Evolutionary conservation across 2,329 filamentous ascomycete species (phyloP).

Genomic region (Drechslerella coelobrocha): DNA sequence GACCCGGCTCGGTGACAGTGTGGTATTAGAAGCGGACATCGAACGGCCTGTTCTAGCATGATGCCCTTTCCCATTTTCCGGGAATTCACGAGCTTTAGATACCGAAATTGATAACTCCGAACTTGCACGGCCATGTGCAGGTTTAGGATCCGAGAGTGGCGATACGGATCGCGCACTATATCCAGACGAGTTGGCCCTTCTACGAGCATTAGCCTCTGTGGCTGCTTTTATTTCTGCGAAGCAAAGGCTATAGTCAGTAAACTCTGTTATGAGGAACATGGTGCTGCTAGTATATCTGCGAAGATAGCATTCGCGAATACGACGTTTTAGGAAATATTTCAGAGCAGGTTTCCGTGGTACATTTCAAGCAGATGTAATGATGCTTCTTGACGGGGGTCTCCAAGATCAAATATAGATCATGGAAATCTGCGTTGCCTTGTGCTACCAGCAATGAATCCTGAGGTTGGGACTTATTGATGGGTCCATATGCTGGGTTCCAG

Average conservation of each 20-base stretch:
- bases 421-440: slow-evolving; percentile 41
- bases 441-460: slow-evolving; percentile 18
- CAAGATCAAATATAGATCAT: slow-evolving; percentile 36
- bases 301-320: slow-evolving; percentile 12
- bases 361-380: slow-evolving; percentile 10
- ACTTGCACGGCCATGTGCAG: slow-evolving; percentile 70
- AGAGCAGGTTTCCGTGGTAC: background rate
- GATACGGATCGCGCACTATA: slow-evolving; percentile 65
- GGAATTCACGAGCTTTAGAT: slow-evolving; percentile 49
- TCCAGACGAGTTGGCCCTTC: slow-evolving; percentile 65
- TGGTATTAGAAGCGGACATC: slow-evolving; percentile 34
- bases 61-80: slow-evolving; percentile 36
- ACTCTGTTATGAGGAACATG: slow-evolving; percentile 45
- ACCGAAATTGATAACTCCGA: slow-evolving; percentile 69
- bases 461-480: slow-evolving; percentile 21
- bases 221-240: slow-evolving; percentile 51
- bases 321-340: slow-evolving; percentile 9
- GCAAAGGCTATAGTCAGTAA: slow-evolving; percentile 47
- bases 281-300: slow-evolving; percentile 10
- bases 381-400: background rate
- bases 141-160: slow-evolving; percentile 56
- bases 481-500: slow-evolving; percentile 30
- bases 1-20: slow-evolving; percentile 24
- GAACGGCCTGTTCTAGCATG: slow-evolving; percentile 32
- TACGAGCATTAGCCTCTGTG: slow-evolving; percentile 58